Evolutionary conservation across 108 stramenopile species (phyloP), one percentile per base, ranked within the genome.

Genomic region (Chaetoceros muelleri): DNA sequence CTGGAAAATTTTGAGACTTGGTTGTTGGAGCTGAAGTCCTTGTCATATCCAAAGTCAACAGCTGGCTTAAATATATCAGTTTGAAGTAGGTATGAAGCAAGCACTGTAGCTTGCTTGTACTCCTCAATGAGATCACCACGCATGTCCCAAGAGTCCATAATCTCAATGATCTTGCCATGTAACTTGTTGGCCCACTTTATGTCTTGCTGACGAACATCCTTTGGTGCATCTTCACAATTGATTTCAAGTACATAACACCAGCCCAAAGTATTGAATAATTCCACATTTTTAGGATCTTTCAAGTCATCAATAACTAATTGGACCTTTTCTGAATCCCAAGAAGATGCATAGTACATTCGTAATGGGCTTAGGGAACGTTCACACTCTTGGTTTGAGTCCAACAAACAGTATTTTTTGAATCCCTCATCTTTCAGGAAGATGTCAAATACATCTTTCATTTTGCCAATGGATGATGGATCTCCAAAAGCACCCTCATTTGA

Each of bases 21-120:
- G 29, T 74, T 73, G 16, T 56, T 52, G 25, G 57, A 44, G 22
- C 62, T 58, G 27, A 78, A 78, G 1, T 40, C 20, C 25, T 61
- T 57, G 53, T 74, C 73, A 40, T 63, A 74, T 1, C 70, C 70
- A 62, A 71, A 78, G 28, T 70, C 70, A 3, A 78, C 73, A 21
- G 53, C 47, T 44, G 60, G 62, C 31, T 64, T 64, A 28, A 53
- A 64, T 2, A 63, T 13, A 28, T 71, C 70, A 18, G 71, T 63
- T 25, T 68, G 56, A 29, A 68, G 55, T 20, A 73, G 49, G 46
- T 73, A 63, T 7, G 73, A 61, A 26, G 66, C 57, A n/a, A 74
- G 46, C 34, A 71, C 62, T 20, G 73, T 62, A 5, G 64, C 77
- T 46, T 74, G 70, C 8, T 61, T 57, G 44, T 48, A 34, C 45